phyloP scores from a whole-genome alignment of 352 stramenopile species.

The Lagenidium giganteum region DNA sequence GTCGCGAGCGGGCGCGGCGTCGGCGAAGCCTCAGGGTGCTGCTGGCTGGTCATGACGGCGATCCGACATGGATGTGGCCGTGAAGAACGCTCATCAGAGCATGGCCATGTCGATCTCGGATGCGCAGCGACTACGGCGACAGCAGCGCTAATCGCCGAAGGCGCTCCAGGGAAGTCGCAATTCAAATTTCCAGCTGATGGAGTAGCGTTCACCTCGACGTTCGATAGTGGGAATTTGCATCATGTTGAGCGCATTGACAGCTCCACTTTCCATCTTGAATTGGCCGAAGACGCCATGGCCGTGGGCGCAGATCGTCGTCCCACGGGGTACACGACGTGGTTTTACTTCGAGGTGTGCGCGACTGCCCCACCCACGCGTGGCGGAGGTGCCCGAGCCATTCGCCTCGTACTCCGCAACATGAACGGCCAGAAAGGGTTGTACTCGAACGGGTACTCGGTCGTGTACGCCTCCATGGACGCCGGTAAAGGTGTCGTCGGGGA shows the following conservation, averaged over 20 bases:
- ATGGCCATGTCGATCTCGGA: not conserved
- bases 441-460: slow-evolving; percentile 25
- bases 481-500: no score
- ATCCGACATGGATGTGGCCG: no score
- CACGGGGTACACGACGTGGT: slow-evolving; percentile 42
- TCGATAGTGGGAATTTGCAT: slow-evolving; percentile 31
- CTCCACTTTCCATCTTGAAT: slow-evolving; percentile 25
- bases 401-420: slow-evolving; percentile 31
- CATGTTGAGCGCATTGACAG: slow-evolving; percentile 7
- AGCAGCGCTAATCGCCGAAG: not conserved
- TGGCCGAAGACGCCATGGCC: slow-evolving; percentile 33
- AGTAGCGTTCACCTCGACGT: slow-evolving; percentile 28
- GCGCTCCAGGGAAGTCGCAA: slow-evolving; percentile 23
- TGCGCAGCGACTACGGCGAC: not conserved
- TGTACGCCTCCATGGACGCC: slow-evolving; percentile 21
- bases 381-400: slow-evolving; percentile 6
- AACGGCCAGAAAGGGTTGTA: slow-evolving; percentile 36
- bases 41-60: no score
- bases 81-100: no score
- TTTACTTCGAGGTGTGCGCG: slow-evolving; percentile 31
- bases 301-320: slow-evolving; percentile 34
- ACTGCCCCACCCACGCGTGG: not conserved
- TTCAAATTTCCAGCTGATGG: slow-evolving; percentile 24
- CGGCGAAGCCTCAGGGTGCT: no score
- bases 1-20: no score